These are phyloP conservation scores for Knufia petricola DNA, from an alignment of 2,329 filamentous ascomycete genomes.

Conservation along the genomic window DNA sequence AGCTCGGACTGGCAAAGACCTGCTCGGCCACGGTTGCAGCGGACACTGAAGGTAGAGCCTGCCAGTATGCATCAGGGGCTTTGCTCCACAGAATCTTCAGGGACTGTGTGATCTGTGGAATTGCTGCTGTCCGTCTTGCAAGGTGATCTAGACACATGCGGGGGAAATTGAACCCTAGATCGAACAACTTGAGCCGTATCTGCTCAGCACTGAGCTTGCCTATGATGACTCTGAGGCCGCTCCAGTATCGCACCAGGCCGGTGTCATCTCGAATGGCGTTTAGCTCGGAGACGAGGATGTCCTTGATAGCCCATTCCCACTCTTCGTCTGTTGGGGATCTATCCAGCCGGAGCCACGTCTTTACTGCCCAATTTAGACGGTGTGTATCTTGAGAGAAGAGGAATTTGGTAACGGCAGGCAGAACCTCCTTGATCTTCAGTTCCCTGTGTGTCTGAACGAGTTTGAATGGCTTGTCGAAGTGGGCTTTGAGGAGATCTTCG, in stretches of 20 bases:
- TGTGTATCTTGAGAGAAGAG: slow-evolving; percentile 63
- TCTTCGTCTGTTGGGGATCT: slow-evolving; percentile 58
- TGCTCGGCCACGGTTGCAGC: slow-evolving; percentile 75
- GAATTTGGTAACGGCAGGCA: slow-evolving; percentile 77
- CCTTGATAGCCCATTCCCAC: slow-evolving; percentile 80
- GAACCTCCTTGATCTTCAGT: slow-evolving; percentile 63
- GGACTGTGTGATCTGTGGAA: slow-evolving; percentile 60
- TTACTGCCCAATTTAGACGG: slow-evolving; percentile 57
- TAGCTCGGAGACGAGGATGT: slow-evolving; percentile 60
- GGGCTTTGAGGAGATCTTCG: slow-evolving; percentile 42
- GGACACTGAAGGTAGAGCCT: slow-evolving; percentile 70
- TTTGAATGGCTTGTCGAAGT: slow-evolving; percentile 76
- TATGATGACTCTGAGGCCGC: slow-evolving; percentile 64
- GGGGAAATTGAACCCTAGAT: slow-evolving; percentile 62
- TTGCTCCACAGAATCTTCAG: slow-evolving; percentile 64
- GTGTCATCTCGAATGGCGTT: slow-evolving; percentile 47
- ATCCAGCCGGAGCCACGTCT: slow-evolving; percentile 58
- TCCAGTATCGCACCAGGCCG: slow-evolving; percentile 67
- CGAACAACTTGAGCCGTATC: slow-evolving; percentile 67
- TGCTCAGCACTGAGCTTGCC: slow-evolving; percentile 61
- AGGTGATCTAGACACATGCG: slow-evolving; percentile 56
- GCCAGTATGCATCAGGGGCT: slow-evolving; percentile 75
- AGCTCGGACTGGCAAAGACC: slow-evolving; percentile 64
- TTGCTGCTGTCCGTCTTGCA: slow-evolving; percentile 49
- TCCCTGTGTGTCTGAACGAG: slow-evolving; percentile 68